phyloP scores from a whole-genome alignment of 2,329 filamentous ascomycete genomes.

The Claviceps sp. region DNA sequence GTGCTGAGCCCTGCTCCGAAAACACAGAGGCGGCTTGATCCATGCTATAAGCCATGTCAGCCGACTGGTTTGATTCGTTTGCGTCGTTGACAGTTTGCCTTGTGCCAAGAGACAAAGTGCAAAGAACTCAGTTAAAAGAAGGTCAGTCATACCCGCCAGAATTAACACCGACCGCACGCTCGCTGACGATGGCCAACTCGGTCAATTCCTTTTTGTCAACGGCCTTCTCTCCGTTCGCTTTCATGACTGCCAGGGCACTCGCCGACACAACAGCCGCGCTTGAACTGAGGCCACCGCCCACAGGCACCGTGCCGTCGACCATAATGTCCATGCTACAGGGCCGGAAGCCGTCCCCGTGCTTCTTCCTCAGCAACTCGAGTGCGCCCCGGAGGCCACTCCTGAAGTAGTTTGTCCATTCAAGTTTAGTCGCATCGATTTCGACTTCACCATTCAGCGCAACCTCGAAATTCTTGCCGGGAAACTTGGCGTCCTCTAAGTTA shows the following conservation, averaged over 20 bases:
- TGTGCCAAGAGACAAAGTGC: not conserved
- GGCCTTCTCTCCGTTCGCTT: conserved; percentile 62
- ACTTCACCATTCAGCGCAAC: conserved; percentile 49
- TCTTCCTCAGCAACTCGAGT: conserved; percentile 60
- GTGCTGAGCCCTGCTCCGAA: conserved; percentile 68
- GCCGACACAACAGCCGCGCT: conserved; percentile 90
- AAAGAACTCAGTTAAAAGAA: not conserved
- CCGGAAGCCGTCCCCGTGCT: conserved; percentile 45
- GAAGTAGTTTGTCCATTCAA: conserved; percentile 99
- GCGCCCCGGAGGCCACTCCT: conserved; percentile 80
- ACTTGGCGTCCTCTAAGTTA: conserved; percentile 66
- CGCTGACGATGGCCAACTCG: conserved; percentile 86
- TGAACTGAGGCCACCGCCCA: conserved; percentile 82
- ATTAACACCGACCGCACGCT: conserved; percentile 89
- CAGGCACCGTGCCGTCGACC: conserved; percentile 83
- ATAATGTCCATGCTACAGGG: conserved; percentile 71
- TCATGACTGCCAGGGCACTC: conserved; percentile 75
- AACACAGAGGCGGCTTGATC: conserved; percentile 96
- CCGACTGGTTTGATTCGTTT: not conserved
- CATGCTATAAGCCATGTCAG: conserved; percentile 47
- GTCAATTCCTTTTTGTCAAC: conserved; percentile 88
- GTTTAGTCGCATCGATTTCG: conserved; percentile 71
- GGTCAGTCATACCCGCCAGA: conserved; percentile 60
- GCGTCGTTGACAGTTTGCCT: too few species aligned
- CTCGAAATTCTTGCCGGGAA: conserved; percentile 60